phyloP scores from a whole-genome alignment of 306 rosid species.

The Cucurbita pepo region DNA sequence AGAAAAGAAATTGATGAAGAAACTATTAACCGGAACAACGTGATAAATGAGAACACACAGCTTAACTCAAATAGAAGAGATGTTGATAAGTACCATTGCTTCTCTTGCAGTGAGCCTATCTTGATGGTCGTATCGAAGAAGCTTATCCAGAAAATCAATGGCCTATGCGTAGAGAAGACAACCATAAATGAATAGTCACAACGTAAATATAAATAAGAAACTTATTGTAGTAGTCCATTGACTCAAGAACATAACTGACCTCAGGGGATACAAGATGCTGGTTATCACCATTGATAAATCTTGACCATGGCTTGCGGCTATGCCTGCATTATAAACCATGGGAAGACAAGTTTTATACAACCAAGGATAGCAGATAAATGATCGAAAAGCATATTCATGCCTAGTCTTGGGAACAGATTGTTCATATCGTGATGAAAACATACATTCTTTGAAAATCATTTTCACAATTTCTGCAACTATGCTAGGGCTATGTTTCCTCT shows the following conservation, averaged over 20 bases:
- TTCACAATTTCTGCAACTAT: not conserved
- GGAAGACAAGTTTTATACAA: not conserved
- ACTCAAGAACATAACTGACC: slow-evolving; percentile 25
- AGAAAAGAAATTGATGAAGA: not conserved
- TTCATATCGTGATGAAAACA: not conserved
- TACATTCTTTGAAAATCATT: not conserved
- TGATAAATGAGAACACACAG: not conserved
- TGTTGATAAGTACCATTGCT: slow-evolving; percentile 52
- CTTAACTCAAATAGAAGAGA: not conserved
- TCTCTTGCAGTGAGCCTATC: slow-evolving; percentile 91
- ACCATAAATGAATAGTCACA: not conserved
- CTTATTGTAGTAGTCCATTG: not conserved
- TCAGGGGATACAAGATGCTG: slow-evolving; percentile 94
- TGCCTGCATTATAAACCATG: slow-evolving; percentile 42
- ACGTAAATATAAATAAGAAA: not conserved
- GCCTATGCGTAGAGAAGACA: slow-evolving; percentile 36
- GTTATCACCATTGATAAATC: slow-evolving; percentile 77
- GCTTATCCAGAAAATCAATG: slow-evolving; percentile 93
- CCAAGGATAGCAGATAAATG: not conserved
- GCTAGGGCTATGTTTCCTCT: not conserved
- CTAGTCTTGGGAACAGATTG: not conserved
- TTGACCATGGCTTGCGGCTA: slow-evolving; percentile 95
- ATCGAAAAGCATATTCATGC: not conserved
- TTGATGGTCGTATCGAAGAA: slow-evolving; percentile 86
- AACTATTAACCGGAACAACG: not conserved